Conservation (phyloP, 2,329 filamentous ascomycete genomes). For the Didymella arachidicola region DNA sequence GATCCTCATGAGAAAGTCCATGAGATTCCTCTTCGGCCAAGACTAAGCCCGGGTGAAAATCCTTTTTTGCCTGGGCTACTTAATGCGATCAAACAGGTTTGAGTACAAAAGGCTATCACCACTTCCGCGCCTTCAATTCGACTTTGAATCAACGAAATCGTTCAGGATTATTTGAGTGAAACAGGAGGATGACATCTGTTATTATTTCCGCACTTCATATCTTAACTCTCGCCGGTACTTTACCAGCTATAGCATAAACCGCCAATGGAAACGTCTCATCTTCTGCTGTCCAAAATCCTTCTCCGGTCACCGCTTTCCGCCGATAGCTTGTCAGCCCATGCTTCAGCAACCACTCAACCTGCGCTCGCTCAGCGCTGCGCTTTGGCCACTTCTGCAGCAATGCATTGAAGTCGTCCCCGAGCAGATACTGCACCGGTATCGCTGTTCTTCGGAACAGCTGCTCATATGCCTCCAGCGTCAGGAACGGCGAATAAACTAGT, state of each 20-base stretch:
- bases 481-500: constrained; percentile 40
- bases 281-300: constrained; percentile 35
- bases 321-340: constrained; percentile 20
- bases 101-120: not conserved
- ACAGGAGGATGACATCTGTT: not conserved
- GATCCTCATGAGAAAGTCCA: no score
- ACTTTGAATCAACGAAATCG: not conserved
- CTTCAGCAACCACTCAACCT: constrained; percentile 33
- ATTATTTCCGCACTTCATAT: not conserved
- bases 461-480: constrained; percentile 37
- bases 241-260: constrained; percentile 26
- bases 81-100: not conserved
- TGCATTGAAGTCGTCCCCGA: constrained; percentile 42
- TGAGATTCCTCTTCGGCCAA: no score
- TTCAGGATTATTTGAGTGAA: not conserved
- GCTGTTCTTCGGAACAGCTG: constrained; percentile 12
- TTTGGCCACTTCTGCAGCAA: constrained; percentile 42
- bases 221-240: not conserved
- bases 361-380: constrained; percentile 31
- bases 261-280: constrained; percentile 43
- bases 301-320: constrained; percentile 30
- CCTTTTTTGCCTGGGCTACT: not conserved
- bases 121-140: not conserved
- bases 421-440: constrained; percentile 24
- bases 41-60: no score